Conservation (phyloP, 208 protist genomes). For the Phytomonas sp. region DNA sequence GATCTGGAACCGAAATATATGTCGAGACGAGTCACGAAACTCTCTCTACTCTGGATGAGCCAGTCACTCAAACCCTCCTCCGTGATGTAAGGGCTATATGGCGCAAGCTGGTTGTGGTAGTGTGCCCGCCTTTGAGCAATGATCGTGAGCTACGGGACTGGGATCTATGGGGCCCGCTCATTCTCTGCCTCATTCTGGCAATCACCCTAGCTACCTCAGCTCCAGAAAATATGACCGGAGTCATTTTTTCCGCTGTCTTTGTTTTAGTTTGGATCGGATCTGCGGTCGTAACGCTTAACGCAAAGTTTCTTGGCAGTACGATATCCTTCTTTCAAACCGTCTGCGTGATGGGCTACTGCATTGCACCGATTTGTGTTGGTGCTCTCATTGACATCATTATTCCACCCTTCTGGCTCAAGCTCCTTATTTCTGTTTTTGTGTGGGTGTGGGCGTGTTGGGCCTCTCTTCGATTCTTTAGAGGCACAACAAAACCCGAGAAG, state of each 20-base stretch:
- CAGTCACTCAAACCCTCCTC: slow-evolving; percentile 41
- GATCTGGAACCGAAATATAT: slow-evolving; percentile 12
- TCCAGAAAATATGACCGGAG: slow-evolving; percentile 21
- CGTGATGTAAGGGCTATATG: slow-evolving; percentile 69
- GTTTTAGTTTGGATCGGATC: slow-evolving; percentile 84
- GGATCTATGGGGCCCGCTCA: slow-evolving; percentile 92
- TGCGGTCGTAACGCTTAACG: slow-evolving; percentile 86
- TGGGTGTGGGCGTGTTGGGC: slow-evolving; percentile 86
- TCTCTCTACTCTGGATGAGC: slow-evolving; percentile 64
- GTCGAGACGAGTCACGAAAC: slow-evolving; percentile 27
- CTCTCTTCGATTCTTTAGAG: slow-evolving; percentile 83
- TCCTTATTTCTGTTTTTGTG: slow-evolving; percentile 35
- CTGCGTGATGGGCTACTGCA: slow-evolving; percentile 93
- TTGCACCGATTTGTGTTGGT: slow-evolving; percentile 73
- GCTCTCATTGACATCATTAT: slow-evolving; percentile 33
- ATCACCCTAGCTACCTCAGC: slow-evolving; percentile 44
- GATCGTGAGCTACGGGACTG: slow-evolving; percentile 56
- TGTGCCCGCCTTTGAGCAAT: slow-evolving; percentile 37
- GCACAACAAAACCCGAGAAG: slow-evolving; percentile 33
- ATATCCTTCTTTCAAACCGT: slow-evolving; percentile 93
- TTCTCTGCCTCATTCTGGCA: slow-evolving; percentile 85
- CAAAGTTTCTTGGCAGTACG: slow-evolving; percentile 83
- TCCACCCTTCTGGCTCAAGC: slow-evolving; percentile 28
- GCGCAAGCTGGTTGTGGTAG: slow-evolving; percentile 57
- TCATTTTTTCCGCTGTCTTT: slow-evolving; percentile 87